Conservation (phyloP, 2,329 filamentous ascomycete genomes). For the Penicillium griseofulvum region DNA sequence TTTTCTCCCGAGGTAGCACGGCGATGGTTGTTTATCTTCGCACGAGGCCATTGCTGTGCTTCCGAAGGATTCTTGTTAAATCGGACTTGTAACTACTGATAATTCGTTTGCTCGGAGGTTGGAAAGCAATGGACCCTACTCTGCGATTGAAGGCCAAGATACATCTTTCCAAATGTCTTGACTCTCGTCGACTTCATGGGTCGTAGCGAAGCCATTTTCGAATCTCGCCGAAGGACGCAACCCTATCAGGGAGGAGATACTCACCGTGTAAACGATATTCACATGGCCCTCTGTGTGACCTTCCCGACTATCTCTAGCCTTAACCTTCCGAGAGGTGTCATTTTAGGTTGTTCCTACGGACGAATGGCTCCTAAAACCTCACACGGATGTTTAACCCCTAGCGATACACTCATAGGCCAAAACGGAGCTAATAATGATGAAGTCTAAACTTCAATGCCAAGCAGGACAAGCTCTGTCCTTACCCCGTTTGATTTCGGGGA, state of each 20-base stretch:
- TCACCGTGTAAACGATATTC: neutral
- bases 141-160: neutral
- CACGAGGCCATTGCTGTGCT: neutral
- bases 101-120: neutral
- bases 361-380: neutral
- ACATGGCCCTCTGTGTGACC: neutral
- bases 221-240: conserved; percentile 3
- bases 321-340: neutral
- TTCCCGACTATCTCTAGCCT: neutral
- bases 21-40: neutral
- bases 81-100: neutral
- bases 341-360: neutral
- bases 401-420: neutral
- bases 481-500: conserved; percentile 1
- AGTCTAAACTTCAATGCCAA: neutral
- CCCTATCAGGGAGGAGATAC: neutral
- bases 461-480: conserved; percentile 1
- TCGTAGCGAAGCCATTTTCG: neutral
- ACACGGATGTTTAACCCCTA: neutral
- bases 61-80: neutral
- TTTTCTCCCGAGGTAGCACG: neutral
- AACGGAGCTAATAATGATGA: neutral
- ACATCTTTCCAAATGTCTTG: neutral
- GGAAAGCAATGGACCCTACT: neutral
- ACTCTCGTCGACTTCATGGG: neutral